phyloP scores from a whole-genome alignment of 495 filamentous ascomycete species.

The Aspergillus steynii region DNA sequence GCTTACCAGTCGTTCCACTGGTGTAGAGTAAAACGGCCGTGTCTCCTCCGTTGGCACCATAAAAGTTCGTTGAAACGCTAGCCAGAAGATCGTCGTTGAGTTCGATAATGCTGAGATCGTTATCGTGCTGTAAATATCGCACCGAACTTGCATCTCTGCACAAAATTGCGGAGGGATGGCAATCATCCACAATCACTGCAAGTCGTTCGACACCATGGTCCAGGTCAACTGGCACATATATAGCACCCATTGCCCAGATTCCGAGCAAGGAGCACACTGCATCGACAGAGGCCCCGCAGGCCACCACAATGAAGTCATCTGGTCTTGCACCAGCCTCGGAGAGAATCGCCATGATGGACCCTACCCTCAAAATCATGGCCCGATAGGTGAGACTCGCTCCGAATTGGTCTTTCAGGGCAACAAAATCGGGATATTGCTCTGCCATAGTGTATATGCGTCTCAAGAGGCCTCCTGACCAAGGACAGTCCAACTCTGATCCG shows the following conservation, averaged over 20 bases:
- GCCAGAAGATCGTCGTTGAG: neutral
- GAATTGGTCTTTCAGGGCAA: neutral
- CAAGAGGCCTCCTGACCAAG: neutral
- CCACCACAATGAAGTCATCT: neutral
- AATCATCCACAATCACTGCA: neutral
- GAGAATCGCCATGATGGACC: neutral
- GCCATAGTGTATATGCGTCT: neutral
- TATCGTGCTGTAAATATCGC: neutral
- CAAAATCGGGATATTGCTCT: neutral
- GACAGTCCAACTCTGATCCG: neutral
- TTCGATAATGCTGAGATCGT: conserved; percentile 1
- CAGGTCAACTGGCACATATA: neutral
- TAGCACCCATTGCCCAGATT: neutral
- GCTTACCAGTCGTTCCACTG: conserved; percentile 38
- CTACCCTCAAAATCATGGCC: neutral
- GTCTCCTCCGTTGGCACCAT: conserved; percentile 6
- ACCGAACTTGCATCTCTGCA: neutral
- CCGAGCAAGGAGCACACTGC: neutral
- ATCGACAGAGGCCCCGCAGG: neutral
- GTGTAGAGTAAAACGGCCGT: conserved; percentile 43
- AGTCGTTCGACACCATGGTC: neutral
- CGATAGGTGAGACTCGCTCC: neutral
- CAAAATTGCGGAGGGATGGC: neutral
- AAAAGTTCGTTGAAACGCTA: conserved; percentile 16
- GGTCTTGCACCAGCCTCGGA: neutral